Evolutionary conservation across 1,139 yeast species (phyloP).

Genomic region (Saccharomyces hybrid): DNA sequence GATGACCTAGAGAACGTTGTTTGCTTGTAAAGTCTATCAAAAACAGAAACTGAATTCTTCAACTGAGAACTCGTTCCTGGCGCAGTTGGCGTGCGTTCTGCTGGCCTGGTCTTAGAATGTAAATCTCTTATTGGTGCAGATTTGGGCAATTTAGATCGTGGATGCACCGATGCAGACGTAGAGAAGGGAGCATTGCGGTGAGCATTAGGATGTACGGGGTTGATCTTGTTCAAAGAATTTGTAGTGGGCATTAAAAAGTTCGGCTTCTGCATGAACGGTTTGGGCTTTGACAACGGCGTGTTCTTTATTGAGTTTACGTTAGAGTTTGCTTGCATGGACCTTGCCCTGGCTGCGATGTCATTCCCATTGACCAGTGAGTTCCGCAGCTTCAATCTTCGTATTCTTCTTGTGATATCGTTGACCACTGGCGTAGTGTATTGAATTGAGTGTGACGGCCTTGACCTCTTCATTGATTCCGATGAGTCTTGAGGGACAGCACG

Average conservation of each 20-base stretch:
- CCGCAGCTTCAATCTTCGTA: constrained; percentile 21
- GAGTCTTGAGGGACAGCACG: constrained; percentile 9
- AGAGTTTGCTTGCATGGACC: background rate
- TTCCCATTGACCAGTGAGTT: constrained; percentile 10
- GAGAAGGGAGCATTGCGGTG: background rate
- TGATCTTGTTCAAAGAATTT: constrained; percentile 14
- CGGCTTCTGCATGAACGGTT: constrained; percentile 14
- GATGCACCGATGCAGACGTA: background rate
- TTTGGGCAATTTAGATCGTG: background rate
- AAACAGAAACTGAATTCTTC: constrained; percentile 2
- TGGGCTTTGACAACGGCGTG: constrained; percentile 16
- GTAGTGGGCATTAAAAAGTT: constrained; percentile 15
- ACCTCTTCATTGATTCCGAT: constrained; percentile 7
- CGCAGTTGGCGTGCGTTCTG: background rate
- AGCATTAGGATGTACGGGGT: background rate
- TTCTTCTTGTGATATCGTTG: constrained; percentile 23
- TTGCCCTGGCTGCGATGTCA: constrained; percentile 4
- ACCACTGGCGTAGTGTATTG: constrained; percentile 15
- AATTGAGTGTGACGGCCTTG: background rate
- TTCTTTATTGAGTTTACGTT: constrained; percentile 12
- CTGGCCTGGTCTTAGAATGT: background rate
- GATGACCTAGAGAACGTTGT: constrained; percentile 13
- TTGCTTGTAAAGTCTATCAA: constrained; percentile 15
- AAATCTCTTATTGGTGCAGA: background rate
- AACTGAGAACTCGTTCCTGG: background rate